A percentile compares a stretch with the other conserved stretches of the same genome.
Conservation (phyloP, 2,329 filamentous ascomycete genomes). For the Paraphaeosphaeria sporulosa region DNA sequence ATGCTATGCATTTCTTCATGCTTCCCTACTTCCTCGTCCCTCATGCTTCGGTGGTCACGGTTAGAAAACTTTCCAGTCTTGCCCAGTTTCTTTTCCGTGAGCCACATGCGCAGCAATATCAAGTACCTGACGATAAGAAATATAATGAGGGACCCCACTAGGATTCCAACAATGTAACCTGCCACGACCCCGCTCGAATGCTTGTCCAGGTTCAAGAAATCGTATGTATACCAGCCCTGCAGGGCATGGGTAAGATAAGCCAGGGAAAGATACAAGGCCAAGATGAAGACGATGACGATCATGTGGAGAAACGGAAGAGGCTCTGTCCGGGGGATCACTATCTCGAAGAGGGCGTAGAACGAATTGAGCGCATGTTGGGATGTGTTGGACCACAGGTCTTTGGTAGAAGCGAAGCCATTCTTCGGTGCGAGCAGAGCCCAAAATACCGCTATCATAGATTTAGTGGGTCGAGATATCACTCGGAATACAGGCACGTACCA, state of each 20-base stretch:
- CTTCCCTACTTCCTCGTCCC: conserved; percentile 29
- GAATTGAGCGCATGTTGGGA: conserved; percentile 80
- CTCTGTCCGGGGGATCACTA: conserved; percentile 71
- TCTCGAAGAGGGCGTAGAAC: conserved; percentile 77
- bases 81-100: conserved; percentile 55
- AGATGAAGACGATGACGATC: conserved; percentile 71
- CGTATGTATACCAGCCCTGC: conserved; percentile 78
- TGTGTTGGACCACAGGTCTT: conserved; percentile 64
- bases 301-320: conserved; percentile 71
- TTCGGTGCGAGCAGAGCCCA: conserved; percentile 49
- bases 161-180: conserved; percentile 66
- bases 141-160: conserved; percentile 49
- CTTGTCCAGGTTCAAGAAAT: conserved; percentile 70
- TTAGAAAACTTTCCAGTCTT: conserved; percentile 47
- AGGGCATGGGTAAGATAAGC: conserved; percentile 76
- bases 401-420: conserved; percentile 43
- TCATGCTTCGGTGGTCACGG: conserved; percentile 12
- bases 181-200: conserved; percentile 64
- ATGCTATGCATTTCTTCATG: conserved; percentile 29
- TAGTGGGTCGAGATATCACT: conserved; percentile 10
- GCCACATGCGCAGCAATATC: conserved; percentile 48
- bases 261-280: conserved; percentile 74
- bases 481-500: conserved; percentile 39
- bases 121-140: conserved; percentile 53
- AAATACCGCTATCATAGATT: conserved; percentile 48